A percentile compares a stretch with the other conserved stretches of the same genome.
phyloP scores from a whole-genome alignment of 495 filamentous ascomycete species.

The Hypoxylon subgilvum region DNA sequence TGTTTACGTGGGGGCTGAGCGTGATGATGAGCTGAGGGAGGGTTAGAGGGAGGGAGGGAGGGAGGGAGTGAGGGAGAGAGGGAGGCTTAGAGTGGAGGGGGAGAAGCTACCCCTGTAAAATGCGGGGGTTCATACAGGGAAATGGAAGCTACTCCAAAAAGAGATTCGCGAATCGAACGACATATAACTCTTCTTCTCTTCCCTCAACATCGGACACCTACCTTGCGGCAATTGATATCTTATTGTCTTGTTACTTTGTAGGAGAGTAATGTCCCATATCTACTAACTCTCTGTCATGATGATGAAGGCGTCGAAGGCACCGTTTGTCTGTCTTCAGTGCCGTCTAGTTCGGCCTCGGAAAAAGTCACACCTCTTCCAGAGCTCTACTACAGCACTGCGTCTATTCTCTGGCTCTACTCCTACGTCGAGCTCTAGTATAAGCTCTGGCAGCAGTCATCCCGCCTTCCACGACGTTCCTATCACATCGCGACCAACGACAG shows the following conservation, averaged over 20 bases:
- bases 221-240: neutral
- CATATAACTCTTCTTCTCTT: neutral
- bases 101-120: slow-evolving; percentile 31
- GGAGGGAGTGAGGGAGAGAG: no score
- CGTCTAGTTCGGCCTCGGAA: slow-evolving; percentile 24
- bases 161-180: slow-evolving; percentile 26
- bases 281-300: slow-evolving; percentile 10
- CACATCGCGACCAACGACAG: slow-evolving; percentile 64
- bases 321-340: slow-evolving; percentile 33
- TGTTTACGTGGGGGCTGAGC: neutral
- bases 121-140: slow-evolving; percentile 15
- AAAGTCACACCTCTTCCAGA: slow-evolving; percentile 2
- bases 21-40: neutral
- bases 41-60: neutral
- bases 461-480: slow-evolving; percentile 5
- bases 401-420: slow-evolving; percentile 24
- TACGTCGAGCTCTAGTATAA: slow-evolving; percentile 12
- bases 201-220: neutral
- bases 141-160: slow-evolving; percentile 30
- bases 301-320: slow-evolving; percentile 25
- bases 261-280: no score
- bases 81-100: slow-evolving; percentile 2
- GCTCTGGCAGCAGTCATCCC: neutral
- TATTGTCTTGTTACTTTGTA: neutral
- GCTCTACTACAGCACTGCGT: slow-evolving; percentile 12